Base-by-base conservation (phyloP, 192 early-diverging fungal species). In the Coemansia sp. region DNA sequence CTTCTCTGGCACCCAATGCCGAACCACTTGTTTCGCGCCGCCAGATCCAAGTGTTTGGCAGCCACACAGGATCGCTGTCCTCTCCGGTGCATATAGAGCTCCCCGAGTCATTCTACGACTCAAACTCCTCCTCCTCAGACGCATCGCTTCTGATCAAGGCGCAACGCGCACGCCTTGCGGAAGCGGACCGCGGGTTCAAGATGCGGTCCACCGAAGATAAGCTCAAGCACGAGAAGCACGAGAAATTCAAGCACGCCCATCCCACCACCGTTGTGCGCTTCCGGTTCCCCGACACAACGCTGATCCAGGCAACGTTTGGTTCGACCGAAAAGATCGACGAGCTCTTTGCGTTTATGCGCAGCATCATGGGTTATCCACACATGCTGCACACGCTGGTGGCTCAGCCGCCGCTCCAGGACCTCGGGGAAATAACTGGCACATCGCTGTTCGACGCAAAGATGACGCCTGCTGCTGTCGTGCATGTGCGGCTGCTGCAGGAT, bases 51-150 rank as follows among this genome's bases (percentile, higher is more conserved):
- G 79, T 91, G 4, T 90, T 82, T 64, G 65, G 66, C 13, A 80
- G 85, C 0, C 87, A 85, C 40, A 40, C 83, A 2, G 65, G 75
- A 8, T 64, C 65, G 14, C 28, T 74, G 0, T 57, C 61, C 3
- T 59, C 72, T 10, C 65, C 72, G 6, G 70, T 73, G 25, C 76
- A 68, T 9, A 38, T 92, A 57, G 88, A 90, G 20, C 74, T 95
- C 13, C 94, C 95, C 2, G 92, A 92, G 28, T 88, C 92, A 22
- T 96, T 95, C 70, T 98, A 93, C 81, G 84, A 90, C 44, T 65
- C 92, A 8, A 73, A 84, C 0, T 40, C 86, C 6, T 25, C 2
- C 1, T 72, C 83, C 52, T n/a, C n/a, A n/a, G 94, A 98, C 64
- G 72, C 95, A 45, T 81, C 85, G 55, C 64, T 83, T 23, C 58